These are phyloP conservation scores for Cryptococcus floricola DNA, from an alignment of 1,284 basidiomycete species.

Conservation along the genomic window DNA sequence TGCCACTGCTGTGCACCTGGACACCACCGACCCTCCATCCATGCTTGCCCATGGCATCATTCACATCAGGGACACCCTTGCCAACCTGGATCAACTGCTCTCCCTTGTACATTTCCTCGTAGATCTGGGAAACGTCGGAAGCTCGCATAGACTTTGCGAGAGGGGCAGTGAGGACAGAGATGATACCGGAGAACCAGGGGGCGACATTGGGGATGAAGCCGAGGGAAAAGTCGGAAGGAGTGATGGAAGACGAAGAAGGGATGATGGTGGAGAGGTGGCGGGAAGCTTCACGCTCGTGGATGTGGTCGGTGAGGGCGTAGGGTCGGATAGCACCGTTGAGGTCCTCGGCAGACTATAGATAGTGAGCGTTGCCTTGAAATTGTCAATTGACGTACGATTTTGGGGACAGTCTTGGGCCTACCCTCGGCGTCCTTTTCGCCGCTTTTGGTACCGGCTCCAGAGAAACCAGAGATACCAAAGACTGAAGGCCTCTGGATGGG, in stretches of 20 bases:
- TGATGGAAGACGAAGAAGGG: conserved; percentile 4
- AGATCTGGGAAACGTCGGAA: conserved; percentile 68
- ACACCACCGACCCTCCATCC: conserved; percentile 89
- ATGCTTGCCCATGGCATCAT: conserved; percentile 74
- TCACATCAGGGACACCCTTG: conserved; percentile 70
- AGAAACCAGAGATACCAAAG: conserved; percentile 91
- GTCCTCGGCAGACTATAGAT: conserved; percentile 55
- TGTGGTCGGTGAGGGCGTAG: conserved; percentile 92
- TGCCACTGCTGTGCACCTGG: conserved; percentile 84
- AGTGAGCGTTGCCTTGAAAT: not conserved
- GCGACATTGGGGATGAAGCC: conserved; percentile 85
- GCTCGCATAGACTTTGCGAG: conserved; percentile 64
- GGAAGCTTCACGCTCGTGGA: conserved; percentile 93
- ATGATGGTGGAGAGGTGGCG: conserved; percentile 70
- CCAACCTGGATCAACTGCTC: conserved; percentile 69
- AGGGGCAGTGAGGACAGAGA: conserved; percentile 79
- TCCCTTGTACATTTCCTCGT: conserved; percentile 68
- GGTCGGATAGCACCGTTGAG: conserved; percentile 73
- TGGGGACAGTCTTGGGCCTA: conserved; percentile 70
- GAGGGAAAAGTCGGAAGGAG: conserved; percentile 56
- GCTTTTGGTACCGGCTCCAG: conserved; percentile 85
- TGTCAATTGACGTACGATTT: conserved; percentile 56
- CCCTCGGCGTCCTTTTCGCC: conserved; percentile 61
- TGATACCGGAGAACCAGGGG: conserved; percentile 95
- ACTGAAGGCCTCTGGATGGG: conserved; percentile 71